Conservation (phyloP, 495 filamentous ascomycete species). For the Xylaria acuta region DNA sequence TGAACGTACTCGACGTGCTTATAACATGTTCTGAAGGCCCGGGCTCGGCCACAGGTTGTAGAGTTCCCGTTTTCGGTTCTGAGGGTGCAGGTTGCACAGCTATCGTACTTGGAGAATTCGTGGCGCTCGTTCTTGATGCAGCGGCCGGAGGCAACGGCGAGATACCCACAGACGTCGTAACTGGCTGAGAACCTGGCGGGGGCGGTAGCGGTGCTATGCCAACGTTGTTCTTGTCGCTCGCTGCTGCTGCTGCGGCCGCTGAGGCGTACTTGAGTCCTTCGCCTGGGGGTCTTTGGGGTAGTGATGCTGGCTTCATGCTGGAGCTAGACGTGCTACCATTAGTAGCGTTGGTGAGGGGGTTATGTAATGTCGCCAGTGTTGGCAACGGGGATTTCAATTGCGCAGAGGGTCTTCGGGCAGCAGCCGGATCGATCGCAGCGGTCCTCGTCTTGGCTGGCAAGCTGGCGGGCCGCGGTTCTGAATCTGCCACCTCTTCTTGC, state of each 20-base stretch:
- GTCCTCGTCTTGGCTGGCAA: constrained; percentile 61
- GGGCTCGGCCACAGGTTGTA: constrained; percentile 34
- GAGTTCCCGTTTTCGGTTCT: constrained; percentile 41
- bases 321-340: constrained; percentile 59
- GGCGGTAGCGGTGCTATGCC: constrained; percentile 93
- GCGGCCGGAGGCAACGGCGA: constrained; percentile 56
- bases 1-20: constrained; percentile 31
- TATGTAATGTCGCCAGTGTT: constrained; percentile 83
- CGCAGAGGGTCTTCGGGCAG: constrained; percentile 79
- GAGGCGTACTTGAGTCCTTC: constrained; percentile 97
- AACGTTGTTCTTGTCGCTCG: constrained; percentile 91
- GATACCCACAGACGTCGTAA: constrained; percentile 46
- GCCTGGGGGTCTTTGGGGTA: constrained; percentile 82
- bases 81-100: constrained; percentile 50
- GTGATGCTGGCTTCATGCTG: constrained; percentile 88
- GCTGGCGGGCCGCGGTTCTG: constrained; percentile 60
- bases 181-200: constrained; percentile 67
- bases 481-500: constrained; percentile 79
- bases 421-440: constrained; percentile 54
- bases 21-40: constrained; percentile 30
- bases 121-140: constrained; percentile 48
- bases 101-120: constrained; percentile 50
- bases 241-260: constrained; percentile 91
- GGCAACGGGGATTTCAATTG: constrained; percentile 95
- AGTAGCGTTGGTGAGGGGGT: constrained; percentile 65